Conservation (phyloP, 2,329 filamentous ascomycete genomes). For the Podosphaera leucotricha region DNA sequence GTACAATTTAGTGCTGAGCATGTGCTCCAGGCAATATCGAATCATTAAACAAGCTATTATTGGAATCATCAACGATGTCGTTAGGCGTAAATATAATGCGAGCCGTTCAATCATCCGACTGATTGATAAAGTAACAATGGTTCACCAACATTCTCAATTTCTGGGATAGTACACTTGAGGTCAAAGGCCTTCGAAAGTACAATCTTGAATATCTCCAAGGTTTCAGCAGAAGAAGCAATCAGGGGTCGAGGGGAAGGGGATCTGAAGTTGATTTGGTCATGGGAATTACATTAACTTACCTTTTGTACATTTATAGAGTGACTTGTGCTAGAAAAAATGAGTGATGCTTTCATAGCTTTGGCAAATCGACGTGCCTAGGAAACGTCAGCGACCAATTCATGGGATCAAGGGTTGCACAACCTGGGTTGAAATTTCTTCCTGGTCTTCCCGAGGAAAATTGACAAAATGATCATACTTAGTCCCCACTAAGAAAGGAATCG, state of each 20-base stretch:
- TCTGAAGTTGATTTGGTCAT: background rate
- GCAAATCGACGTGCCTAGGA: constrained; percentile 77
- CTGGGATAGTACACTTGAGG: constrained; percentile 93
- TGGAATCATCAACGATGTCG: background rate
- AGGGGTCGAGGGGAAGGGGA: background rate
- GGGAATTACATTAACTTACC: constrained; percentile 24
- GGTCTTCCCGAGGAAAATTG: constrained; percentile 90
- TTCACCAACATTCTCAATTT: constrained; percentile 96
- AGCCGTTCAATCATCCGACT: constrained; percentile 8
- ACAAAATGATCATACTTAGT: constrained; percentile 99
- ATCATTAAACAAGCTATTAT: too few species aligned
- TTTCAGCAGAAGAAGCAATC: constrained; percentile 1
- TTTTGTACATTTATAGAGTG: constrained; percentile 99
- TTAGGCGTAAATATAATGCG: background rate
- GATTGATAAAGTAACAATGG: constrained; percentile 78
- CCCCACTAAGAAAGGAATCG: constrained; percentile 91
- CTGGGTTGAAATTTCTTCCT: constrained; percentile 96
- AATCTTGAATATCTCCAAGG: constrained; percentile 85
- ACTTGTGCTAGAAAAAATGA: constrained; percentile 97
- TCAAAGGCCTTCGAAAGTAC: constrained; percentile 97
- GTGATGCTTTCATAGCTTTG: constrained; percentile 89
- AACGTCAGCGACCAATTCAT: background rate
- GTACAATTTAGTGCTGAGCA: too few species aligned
- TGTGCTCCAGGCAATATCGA: too few species aligned
- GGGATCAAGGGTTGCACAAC: constrained; percentile 21